A percentile compares a stretch with the other conserved stretches of the same genome.
Conservation (phyloP, 1,284 basidiomycete species). For the Salmacisia buchloeana region DNA sequence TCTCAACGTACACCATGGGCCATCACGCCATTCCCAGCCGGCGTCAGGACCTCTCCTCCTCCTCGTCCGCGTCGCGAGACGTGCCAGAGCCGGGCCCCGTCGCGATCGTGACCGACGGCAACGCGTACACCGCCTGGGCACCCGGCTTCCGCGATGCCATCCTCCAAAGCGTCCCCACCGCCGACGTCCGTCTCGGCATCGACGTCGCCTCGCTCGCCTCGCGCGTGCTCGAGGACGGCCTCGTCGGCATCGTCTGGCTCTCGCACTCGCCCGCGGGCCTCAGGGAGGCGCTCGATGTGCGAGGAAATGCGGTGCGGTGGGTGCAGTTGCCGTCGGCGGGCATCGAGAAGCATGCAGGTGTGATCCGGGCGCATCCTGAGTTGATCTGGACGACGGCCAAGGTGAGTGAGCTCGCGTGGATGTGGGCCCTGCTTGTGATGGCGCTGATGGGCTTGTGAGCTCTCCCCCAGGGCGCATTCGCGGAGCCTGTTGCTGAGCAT, state of each 20-base stretch:
- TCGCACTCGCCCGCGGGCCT: constrained; percentile 1
- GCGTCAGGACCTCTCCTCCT: too few species aligned
- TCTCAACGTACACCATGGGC: too few species aligned
- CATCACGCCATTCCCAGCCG: too few species aligned
- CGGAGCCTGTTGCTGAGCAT: constrained; percentile 31
- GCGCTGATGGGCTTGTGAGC: background rate
- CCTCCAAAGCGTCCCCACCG: background rate
- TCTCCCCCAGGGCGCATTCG: constrained; percentile 22
- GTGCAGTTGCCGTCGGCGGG: constrained; percentile 39
- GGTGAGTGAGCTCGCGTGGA: constrained; percentile 8
- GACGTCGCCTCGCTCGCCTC: background rate
- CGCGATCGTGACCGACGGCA: constrained; percentile 3
- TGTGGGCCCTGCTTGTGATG: background rate
- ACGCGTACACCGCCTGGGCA: constrained; percentile 1
- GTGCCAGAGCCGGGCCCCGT: background rate
- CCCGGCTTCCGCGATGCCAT: constrained; percentile 1
- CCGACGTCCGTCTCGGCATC: background rate
- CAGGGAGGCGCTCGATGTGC: constrained; percentile 7
- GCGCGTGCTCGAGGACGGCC: constrained; percentile 2
- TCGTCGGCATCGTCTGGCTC: constrained; percentile 18
- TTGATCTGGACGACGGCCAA: constrained; percentile 31
- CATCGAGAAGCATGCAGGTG: constrained; percentile 19
- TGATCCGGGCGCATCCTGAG: constrained; percentile 16
- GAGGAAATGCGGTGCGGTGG: constrained; percentile 14
- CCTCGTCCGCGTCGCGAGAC: too few species aligned